A percentile compares a stretch with the other conserved stretches of the same genome.
phyloP scores from a whole-genome alignment of 1,139 yeast species.

The Candida mesenterica region DNA sequence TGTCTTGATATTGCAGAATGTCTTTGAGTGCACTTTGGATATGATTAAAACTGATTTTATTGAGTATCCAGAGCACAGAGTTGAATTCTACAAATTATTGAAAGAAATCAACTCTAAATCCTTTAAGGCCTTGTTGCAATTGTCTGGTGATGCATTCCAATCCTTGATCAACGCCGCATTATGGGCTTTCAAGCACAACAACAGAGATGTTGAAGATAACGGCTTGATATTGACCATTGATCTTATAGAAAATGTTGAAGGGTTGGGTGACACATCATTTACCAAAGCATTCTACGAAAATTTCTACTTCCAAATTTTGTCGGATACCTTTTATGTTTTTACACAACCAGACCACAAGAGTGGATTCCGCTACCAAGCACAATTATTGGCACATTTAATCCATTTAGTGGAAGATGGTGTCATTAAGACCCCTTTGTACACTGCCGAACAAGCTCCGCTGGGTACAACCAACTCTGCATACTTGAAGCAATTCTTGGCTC shows the following conservation, averaged over 20 bases:
- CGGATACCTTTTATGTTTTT: constrained; percentile 88
- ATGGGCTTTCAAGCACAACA: constrained; percentile 98
- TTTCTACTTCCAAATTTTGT: constrained; percentile 83
- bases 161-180: constrained; percentile 88
- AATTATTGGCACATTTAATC: constrained; percentile 78
- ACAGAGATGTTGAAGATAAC: constrained; percentile 90
- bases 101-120: constrained; percentile 84
- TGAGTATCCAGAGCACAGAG: constrained; percentile 97
- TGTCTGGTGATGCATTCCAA: constrained; percentile 91
- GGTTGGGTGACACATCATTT: constrained; percentile 70
- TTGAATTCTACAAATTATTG: constrained; percentile 86
- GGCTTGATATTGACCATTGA: constrained; percentile 84
- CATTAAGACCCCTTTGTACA: constrained; percentile 75
- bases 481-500: constrained; percentile 78
- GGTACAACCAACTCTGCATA: constrained; percentile 83
- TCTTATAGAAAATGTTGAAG: constrained; percentile 78
- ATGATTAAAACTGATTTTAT: constrained; percentile 96
- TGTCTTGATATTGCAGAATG: constrained; percentile 81
- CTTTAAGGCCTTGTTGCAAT: constrained; percentile 80
- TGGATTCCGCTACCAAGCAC: constrained; percentile 87
- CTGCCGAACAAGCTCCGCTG: constrained; percentile 68
- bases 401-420: constrained; percentile 77
- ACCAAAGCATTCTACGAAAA: constrained; percentile 85
- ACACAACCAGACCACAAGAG: constrained; percentile 98
- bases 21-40: constrained; percentile 89